phyloP scores from a whole-genome alignment of 31 red algal genomes.

The Odonthalia washingtoniensis region DNA sequence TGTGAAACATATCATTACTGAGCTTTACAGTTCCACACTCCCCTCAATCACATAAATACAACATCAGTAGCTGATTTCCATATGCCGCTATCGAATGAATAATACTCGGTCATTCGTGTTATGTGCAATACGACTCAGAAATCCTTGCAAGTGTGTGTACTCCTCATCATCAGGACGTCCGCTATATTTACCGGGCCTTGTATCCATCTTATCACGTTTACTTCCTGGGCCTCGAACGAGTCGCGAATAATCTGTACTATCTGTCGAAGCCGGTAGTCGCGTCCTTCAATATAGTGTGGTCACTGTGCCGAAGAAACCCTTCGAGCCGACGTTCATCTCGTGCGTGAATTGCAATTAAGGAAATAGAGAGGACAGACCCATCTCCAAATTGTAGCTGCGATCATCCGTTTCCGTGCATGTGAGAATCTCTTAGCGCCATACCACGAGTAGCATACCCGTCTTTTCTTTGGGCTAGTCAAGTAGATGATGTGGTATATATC shows the following conservation, averaged over 20 bases:
- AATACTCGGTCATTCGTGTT: no score
- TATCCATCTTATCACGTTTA: neutral
- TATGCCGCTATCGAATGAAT: no score
- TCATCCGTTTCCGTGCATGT: neutral
- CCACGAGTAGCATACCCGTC: neutral
- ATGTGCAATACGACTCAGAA: no score
- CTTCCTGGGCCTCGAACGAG: neutral
- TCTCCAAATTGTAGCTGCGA: neutral
- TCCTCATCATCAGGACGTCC: neutral
- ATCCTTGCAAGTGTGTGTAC: no score
- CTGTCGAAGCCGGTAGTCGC: neutral
- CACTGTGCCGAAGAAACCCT: neutral
- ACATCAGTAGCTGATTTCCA: no score
- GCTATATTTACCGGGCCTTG: neutral
- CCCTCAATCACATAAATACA: no score
- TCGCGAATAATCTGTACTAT: neutral
- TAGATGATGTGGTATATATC: neutral
- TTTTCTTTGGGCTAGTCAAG: no score
- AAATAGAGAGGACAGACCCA: neutral
- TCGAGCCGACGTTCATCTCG: neutral
- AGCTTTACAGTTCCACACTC: no score
- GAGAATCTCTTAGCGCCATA: slow-evolving; percentile 4
- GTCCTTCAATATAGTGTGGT: neutral
- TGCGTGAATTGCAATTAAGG: neutral
- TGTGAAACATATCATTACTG: no score